A percentile compares a stretch with the other conserved stretches of the same genome.
These are phyloP conservation scores for Solanum chacoense DNA, from an alignment of 305 asterid genomes.

Conservation along the genomic window DNA sequence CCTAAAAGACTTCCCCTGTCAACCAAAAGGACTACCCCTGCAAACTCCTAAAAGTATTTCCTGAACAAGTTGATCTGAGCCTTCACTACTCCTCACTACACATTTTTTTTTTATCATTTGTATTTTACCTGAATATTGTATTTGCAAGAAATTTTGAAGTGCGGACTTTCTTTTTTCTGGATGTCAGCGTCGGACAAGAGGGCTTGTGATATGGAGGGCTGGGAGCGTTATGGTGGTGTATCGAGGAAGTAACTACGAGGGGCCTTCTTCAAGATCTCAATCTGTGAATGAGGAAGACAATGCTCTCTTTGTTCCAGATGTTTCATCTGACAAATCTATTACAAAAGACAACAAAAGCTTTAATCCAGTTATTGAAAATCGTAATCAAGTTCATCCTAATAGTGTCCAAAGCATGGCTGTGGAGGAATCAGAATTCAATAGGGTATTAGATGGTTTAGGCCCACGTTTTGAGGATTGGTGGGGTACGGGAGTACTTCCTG, in stretches of 20 bases:
- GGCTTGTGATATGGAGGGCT: conserved; percentile 92
- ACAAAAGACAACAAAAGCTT: conserved; percentile 18
- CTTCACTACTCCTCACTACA: background rate
- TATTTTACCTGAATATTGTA: background rate
- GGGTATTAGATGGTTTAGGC: conserved; percentile 75
- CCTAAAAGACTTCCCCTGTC: background rate
- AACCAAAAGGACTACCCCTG: background rate
- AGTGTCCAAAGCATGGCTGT: conserved; percentile 37
- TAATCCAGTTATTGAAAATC: conserved; percentile 29
- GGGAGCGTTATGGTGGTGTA: conserved; percentile 97
- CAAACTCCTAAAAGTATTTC: background rate
- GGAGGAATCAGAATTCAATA: conserved; percentile 67
- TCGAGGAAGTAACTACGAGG: conserved; percentile 83
- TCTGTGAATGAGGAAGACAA: conserved; percentile 35
- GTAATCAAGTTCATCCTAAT: conserved; percentile 21
- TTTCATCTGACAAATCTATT: conserved; percentile 39
- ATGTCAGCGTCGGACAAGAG: conserved; percentile 89
- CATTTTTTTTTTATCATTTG: background rate
- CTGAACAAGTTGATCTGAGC: background rate
- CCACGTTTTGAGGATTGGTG: conserved; percentile 98
- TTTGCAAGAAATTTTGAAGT: background rate
- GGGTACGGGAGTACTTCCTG: conserved; percentile 98
- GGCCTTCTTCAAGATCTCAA: conserved; percentile 53
- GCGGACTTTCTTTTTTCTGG: conserved; percentile 4
- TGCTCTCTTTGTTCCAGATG: conserved; percentile 60